A percentile compares a stretch with the other conserved stretches of the same genome.
phyloP scores from a whole-genome alignment of 768 basidiomycete genomes.

The Termitomyces sp. region DNA sequence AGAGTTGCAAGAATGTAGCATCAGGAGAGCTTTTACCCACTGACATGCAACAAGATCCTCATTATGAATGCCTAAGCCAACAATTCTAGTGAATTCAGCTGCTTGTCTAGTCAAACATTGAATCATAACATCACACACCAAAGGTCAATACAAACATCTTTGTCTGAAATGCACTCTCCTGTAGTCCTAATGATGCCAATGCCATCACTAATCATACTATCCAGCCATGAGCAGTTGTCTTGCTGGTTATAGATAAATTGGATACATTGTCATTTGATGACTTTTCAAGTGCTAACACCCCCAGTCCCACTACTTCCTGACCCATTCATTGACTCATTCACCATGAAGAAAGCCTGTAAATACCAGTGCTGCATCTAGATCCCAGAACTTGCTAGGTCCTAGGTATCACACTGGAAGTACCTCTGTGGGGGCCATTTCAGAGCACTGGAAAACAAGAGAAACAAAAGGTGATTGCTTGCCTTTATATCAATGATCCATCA shows the following conservation, averaged over 20 bases:
- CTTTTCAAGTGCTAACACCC: too few species aligned
- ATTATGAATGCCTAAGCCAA: slow-evolving; percentile 70
- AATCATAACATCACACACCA: slow-evolving; percentile 93
- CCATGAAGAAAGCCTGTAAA: not conserved
- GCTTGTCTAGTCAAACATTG: slow-evolving; percentile 86
- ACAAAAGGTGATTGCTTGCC: not conserved
- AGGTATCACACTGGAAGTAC: not conserved
- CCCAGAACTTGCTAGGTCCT: not conserved
- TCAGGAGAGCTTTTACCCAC: slow-evolving; percentile 61
- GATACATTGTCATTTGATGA: too few species aligned
- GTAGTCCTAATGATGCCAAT: too few species aligned
- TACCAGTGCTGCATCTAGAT: not conserved
- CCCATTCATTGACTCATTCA: too few species aligned
- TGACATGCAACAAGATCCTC: slow-evolving; percentile 79
- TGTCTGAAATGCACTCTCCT: too few species aligned
- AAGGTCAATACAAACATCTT: too few species aligned
- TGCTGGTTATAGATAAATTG: too few species aligned
- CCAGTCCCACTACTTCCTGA: too few species aligned
- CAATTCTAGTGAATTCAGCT: slow-evolving; percentile 81
- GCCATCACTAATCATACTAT: too few species aligned
- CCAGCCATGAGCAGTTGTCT: too few species aligned
- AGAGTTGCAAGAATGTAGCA: slow-evolving; percentile 64
- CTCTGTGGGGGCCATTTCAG: not conserved
- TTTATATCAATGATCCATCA: not conserved
- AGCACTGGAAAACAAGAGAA: not conserved